A percentile compares a stretch with the other conserved stretches of the same genome.
These are phyloP conservation scores for Crithidia acanthocephali DNA, from an alignment of 208 protist species.

Conservation along the genomic window DNA sequence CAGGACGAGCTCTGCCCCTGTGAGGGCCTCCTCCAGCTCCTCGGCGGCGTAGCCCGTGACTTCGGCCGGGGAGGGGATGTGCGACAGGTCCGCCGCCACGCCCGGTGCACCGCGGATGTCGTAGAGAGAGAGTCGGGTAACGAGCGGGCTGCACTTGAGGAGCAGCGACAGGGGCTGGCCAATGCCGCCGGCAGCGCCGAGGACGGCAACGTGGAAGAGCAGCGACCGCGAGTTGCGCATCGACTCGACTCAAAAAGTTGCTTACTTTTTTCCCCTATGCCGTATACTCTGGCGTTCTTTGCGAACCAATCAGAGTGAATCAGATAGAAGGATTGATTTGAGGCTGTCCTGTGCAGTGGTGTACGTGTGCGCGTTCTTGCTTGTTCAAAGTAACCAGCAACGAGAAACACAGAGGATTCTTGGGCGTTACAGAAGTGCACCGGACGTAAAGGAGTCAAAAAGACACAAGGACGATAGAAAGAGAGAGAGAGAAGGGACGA, in stretches of 20 bases:
- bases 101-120: slow-evolving; percentile 87
- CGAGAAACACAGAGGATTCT: too few species aligned
- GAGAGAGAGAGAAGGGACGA: too few species aligned
- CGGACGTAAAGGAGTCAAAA: too few species aligned
- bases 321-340: too few species aligned
- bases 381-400: too few species aligned
- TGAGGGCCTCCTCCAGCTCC: slow-evolving; percentile 71
- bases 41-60: slow-evolving; percentile 76
- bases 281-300: too few species aligned
- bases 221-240: slow-evolving; percentile 21
- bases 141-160: slow-evolving; percentile 84
- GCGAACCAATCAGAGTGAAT: too few species aligned
- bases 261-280: too few species aligned
- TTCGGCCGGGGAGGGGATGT: slow-evolving; percentile 83
- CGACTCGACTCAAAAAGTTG: neutral
- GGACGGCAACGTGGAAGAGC: slow-evolving; percentile 76
- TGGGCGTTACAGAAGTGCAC: too few species aligned
- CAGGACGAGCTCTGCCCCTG: slow-evolving; percentile 87
- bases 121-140: slow-evolving; percentile 87
- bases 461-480: too few species aligned
- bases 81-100: slow-evolving; percentile 90
- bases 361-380: too few species aligned
- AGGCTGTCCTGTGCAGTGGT: too few species aligned
- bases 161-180: slow-evolving; percentile 96
- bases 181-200: slow-evolving; percentile 96